phyloP scores from a whole-genome alignment of 805 yeast species.

The Yamadazyma laniorum region DNA sequence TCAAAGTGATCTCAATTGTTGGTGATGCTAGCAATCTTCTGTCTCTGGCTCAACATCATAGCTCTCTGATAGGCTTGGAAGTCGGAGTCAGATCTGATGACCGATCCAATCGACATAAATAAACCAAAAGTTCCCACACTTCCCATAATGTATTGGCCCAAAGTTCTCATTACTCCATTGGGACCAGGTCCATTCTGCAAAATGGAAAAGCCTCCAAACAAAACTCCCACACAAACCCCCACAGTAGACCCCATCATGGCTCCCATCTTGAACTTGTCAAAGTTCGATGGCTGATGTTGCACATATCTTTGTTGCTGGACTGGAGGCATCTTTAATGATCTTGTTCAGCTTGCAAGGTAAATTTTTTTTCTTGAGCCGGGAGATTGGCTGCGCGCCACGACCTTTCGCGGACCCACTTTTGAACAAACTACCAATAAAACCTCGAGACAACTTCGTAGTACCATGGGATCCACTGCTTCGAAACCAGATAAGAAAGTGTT shows the following conservation, averaged over 20 bases:
- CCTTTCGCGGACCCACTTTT: not conserved
- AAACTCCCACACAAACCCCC: conserved; percentile 92
- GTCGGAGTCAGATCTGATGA: conserved; percentile 70
- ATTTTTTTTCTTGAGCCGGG: conserved; percentile 2
- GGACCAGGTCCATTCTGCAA: conserved; percentile 97
- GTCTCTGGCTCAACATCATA: conserved; percentile 28
- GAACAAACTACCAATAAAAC: not conserved
- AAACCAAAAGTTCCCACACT: conserved; percentile 96
- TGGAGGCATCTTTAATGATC: conserved; percentile 49
- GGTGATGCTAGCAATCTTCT: conserved; percentile 1
- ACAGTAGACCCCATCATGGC: conserved; percentile 90
- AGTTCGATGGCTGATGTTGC: conserved; percentile 69
- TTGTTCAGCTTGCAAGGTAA: too few species aligned
- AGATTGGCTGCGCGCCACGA: not conserved
- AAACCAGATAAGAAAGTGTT: conserved; percentile 66
- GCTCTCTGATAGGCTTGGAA: conserved; percentile 30
- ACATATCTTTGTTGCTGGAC: conserved; percentile 63
- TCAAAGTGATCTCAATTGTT: not conserved
- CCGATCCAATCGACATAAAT: conserved; percentile 95
- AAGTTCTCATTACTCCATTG: conserved; percentile 91
- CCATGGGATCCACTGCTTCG: conserved; percentile 60
- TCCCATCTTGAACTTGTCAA: conserved; percentile 98
- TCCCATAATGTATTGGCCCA: conserved; percentile 95
- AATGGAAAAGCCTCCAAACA: conserved; percentile 92
- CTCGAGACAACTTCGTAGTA: conserved; percentile 5